Percentiles rank a stretch among this genome's conserved stretches.
phyloP scores from a whole-genome alignment of 768 basidiomycete species.

The Naematelia encephala region DNA sequence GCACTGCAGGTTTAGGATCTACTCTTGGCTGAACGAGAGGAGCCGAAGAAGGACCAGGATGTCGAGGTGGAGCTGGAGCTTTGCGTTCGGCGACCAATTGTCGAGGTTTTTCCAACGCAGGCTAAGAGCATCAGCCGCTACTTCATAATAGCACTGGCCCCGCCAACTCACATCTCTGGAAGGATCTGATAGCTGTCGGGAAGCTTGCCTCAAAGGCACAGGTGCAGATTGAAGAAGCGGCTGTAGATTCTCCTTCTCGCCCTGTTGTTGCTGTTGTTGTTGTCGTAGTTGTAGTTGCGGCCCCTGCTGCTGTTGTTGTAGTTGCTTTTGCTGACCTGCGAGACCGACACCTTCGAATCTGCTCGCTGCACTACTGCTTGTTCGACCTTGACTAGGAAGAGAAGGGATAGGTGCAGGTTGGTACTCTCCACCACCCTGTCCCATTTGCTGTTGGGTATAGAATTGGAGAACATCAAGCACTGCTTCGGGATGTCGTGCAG shows the following conservation, averaged over 20 bases:
- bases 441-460: conserved; percentile 85
- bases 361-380: conserved; percentile 52
- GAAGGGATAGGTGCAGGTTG: conserved; percentile 42
- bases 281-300: neutral
- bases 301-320: neutral
- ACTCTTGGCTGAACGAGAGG: conserved; percentile 9
- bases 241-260: conserved; percentile 6
- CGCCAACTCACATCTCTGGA: conserved; percentile 20
- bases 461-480: conserved; percentile 97
- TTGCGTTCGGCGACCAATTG: conserved; percentile 44
- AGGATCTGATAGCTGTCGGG: conserved; percentile 16
- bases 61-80: conserved; percentile 43
- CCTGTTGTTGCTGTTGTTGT: conserved; percentile 13
- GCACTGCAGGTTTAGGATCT: neutral
- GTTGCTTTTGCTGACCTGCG: conserved; percentile 58
- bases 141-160: conserved; percentile 5
- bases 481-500: conserved; percentile 92
- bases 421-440: conserved; percentile 16
- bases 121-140: conserved; percentile 6
- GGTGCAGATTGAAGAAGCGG: conserved; percentile 21
- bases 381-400: conserved; percentile 44
- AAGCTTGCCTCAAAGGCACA: conserved; percentile 22
- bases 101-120: conserved; percentile 10
- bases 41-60: conserved; percentile 16
- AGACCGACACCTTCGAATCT: conserved; percentile 90